Percentiles rank a stretch among this genome's conserved stretches.
phyloP scores from a whole-genome alignment of 2,329 filamentous ascomycete genomes.

The Ceratocystis alfenasii region DNA sequence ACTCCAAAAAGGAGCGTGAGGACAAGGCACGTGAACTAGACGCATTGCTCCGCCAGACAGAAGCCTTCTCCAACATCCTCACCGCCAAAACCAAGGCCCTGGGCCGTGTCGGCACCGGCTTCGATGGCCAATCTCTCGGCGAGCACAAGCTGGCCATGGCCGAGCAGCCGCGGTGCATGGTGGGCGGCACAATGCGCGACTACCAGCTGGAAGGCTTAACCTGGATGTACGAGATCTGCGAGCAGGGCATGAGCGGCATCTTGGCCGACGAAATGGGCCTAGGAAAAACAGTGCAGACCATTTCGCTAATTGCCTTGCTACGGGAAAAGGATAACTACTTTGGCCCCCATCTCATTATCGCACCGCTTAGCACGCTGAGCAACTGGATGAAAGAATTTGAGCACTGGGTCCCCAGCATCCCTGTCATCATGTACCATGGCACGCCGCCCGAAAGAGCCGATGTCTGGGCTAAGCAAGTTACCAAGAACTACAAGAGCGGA shows the following conservation, averaged over 20 bases:
- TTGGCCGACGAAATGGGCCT: slow-evolving; percentile 90
- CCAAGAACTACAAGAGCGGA: slow-evolving; percentile 52
- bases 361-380: slow-evolving; percentile 78
- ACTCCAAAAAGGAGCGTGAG: slow-evolving; percentile 38
- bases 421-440: slow-evolving; percentile 84
- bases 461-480: slow-evolving; percentile 61
- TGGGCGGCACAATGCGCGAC: slow-evolving; percentile 79
- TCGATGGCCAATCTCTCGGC: slow-evolving; percentile 48
- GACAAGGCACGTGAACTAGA: slow-evolving; percentile 49
- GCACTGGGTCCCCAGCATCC: slow-evolving; percentile 79
- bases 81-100: slow-evolving; percentile 52
- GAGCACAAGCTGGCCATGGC: slow-evolving; percentile 65
- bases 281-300: slow-evolving; percentile 83
- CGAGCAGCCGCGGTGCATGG: slow-evolving; percentile 71
- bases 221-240: slow-evolving; percentile 76
- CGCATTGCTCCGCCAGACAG: slow-evolving; percentile 46
- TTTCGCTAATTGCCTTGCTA: slow-evolving; percentile 73
- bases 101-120: slow-evolving; percentile 47
- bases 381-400: slow-evolving; percentile 95
- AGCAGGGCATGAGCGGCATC: slow-evolving; percentile 81
- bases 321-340: slow-evolving; percentile 72
- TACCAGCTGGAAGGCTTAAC: slow-evolving; percentile 92
- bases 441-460: slow-evolving; percentile 62
- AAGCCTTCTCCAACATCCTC: slow-evolving; percentile 49
- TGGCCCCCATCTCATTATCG: slow-evolving; percentile 82